Evolutionary conservation across 192 early-diverging fungal genomes (phyloP), one percentile per base, ranked within the genome.

Genomic region (Chytriomyces sp.): DNA sequence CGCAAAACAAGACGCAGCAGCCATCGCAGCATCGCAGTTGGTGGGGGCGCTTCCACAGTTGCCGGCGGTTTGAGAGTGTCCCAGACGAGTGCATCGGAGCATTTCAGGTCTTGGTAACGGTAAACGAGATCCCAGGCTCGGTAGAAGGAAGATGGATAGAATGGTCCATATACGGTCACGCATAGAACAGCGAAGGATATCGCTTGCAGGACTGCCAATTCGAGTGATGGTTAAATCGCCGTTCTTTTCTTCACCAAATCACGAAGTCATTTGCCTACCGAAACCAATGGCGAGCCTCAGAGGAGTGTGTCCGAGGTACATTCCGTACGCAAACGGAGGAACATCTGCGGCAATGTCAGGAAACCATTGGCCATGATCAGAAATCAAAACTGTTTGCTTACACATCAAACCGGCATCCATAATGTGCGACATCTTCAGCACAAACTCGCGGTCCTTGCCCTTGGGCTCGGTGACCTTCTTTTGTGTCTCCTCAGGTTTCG

Each of bases 111-210:
- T 26, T 71, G 69, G 50, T 24, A 71, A 20, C 69, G 69, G 57
- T 50, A 71, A n/a, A 71, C 69, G 5, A 71, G 49, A 59, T 71
- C 69, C 50, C 69, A 71, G 2, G 69, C 69, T 7, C 69, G 69
- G 47, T 59, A 48, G 57, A 59, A 71, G 49, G 10, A 28, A 2
- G 26, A 35, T 35, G 49, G 67, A 49, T 68, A 68, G 43, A 68
- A 59, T 44, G 69, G 47, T 57, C 50, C 49, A 18, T 59, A 71
- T n/a, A 59, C 69, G 20, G 69, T 71, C 4, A 50, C 24, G 8
- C 23, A 13, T 7, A 71, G 50, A 23, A 45, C 69, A 26, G 57
- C 20, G 35, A 71, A 71, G 7, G 26, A 24, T 3, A 71, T 11
- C 13, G 50, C 24, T 26, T 71, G 69, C 8, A 71, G 16, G n/a